phyloP scores from a whole-genome alignment of 306 rosid genomes.

The Cicer arietinum region DNA sequence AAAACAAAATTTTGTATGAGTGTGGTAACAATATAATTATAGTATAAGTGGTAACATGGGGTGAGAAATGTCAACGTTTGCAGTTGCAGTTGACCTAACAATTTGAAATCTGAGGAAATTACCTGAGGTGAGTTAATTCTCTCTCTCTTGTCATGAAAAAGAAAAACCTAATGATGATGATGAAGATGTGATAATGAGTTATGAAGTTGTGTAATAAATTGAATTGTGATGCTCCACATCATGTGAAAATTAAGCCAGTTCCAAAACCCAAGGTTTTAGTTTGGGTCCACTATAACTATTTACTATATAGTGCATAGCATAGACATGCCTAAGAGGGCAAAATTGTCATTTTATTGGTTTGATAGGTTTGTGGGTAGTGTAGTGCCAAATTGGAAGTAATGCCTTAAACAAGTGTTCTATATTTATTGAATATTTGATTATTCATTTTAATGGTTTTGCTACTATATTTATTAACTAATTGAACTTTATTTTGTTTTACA shows the following conservation, averaged over 20 bases:
- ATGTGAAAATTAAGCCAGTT: conserved; percentile 41
- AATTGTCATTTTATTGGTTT: conserved; percentile 35
- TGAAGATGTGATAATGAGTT: conserved; percentile 14
- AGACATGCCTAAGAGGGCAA: conserved; percentile 17
- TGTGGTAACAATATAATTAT: conserved; percentile 1
- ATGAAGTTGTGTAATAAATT: conserved; percentile 7
- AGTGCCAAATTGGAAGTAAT: not conserved
- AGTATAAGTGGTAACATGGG: conserved; percentile 41
- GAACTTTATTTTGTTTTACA: too few relatives aligned
- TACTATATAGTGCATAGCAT: conserved; percentile 3
- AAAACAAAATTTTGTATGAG: not conserved
- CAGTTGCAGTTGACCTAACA: conserved; percentile 77
- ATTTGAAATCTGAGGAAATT: conserved; percentile 49
- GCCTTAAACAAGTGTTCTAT: too few relatives aligned
- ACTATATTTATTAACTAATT: too few relatives aligned
- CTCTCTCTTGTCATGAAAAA: conserved; percentile 22
- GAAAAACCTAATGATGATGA: conserved; percentile 42
- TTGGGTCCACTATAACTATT: conserved; percentile 31
- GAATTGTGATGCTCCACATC: conserved; percentile 31
- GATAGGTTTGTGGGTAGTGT: not conserved
- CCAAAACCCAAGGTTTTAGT: conserved; percentile 24
- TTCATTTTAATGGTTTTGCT: too few relatives aligned
- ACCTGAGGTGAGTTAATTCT: conserved; percentile 39
- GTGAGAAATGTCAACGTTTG: conserved; percentile 59
- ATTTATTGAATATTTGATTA: too few relatives aligned